phyloP scores from a whole-genome alignment of 2,329 filamentous ascomycete genomes.

The Fusarium metavorans region DNA sequence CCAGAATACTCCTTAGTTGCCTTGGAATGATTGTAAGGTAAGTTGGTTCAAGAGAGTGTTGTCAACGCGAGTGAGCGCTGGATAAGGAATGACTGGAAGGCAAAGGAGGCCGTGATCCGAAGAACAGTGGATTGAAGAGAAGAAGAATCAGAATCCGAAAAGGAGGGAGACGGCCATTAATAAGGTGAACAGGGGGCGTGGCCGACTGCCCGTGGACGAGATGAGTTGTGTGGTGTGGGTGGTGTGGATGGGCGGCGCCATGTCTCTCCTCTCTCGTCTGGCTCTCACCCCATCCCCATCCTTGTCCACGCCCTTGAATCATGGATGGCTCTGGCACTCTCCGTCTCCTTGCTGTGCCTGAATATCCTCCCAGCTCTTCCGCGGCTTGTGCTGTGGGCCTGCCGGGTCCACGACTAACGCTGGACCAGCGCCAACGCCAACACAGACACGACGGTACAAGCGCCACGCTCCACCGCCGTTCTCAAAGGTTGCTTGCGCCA shows the following conservation, averaged over 20 bases:
- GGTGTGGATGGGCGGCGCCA: constrained; percentile 28
- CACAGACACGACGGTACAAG: constrained; percentile 31
- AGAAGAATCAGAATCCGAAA: constrained; percentile 14
- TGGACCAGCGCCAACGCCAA: constrained; percentile 34
- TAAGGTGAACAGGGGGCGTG: constrained; percentile 45
- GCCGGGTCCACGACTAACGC: neutral
- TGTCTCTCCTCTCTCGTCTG: constrained; percentile 29
- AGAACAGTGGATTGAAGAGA: constrained; percentile 23
- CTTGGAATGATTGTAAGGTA: constrained; percentile 37
- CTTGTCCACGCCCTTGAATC: constrained; percentile 20
- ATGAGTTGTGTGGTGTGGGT: constrained; percentile 17
- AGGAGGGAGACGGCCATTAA: constrained; percentile 45
- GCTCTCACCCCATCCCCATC: constrained; percentile 25
- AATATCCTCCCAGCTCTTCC: constrained; percentile 11
- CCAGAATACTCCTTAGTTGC: constrained; percentile 41
- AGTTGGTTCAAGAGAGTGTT: constrained; percentile 43
- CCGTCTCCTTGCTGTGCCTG: neutral
- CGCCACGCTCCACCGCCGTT: constrained; percentile 34
- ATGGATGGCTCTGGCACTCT: neutral
- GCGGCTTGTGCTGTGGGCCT: constrained; percentile 29
- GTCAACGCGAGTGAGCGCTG: constrained; percentile 38
- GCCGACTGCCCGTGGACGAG: constrained; percentile 15
- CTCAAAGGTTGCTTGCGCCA: constrained; percentile 27
- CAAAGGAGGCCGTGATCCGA: constrained; percentile 40
- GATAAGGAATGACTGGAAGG: constrained; percentile 44